A percentile compares a stretch with the other conserved stretches of the same genome.
Evolutionary conservation across 148 eudicot genomes (phyloP).

Genomic region (Rheum nobile): DNA sequence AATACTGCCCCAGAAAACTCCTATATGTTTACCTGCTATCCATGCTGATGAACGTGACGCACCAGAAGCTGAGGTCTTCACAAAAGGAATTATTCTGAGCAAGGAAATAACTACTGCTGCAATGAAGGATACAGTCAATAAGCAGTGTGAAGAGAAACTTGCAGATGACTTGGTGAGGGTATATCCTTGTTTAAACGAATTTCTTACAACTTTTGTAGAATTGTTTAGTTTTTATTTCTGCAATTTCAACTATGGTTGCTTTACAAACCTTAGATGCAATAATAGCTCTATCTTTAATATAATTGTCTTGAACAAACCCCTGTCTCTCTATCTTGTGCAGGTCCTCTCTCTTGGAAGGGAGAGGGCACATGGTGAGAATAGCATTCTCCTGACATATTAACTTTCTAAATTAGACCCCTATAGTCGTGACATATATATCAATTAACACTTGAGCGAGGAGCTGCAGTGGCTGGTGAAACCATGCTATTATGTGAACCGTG

Average conservation of each 20-base stretch:
- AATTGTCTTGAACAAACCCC: background rate
- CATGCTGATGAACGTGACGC: slow-evolving; percentile 24
- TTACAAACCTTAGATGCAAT: background rate
- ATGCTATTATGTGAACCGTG: background rate
- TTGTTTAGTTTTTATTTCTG: background rate
- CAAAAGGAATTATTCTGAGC: slow-evolving; percentile 12
- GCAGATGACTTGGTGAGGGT: slow-evolving; percentile 31
- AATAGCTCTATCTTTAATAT: background rate
- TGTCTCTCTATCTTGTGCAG: background rate
- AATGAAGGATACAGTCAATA: slow-evolving; percentile 19
- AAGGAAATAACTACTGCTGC: background rate
- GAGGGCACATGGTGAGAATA: background rate
- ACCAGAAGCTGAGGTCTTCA: slow-evolving; percentile 17
- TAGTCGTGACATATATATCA: no score
- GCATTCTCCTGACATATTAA: background rate
- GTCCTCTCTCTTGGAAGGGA: background rate
- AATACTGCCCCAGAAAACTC: slow-evolving; percentile 17
- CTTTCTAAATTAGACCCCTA: background rate
- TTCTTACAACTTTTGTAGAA: background rate
- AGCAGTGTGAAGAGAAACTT: slow-evolving; percentile 32
- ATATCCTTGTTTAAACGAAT: background rate
- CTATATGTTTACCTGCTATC: slow-evolving; percentile 19
- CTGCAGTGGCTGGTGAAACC: background rate
- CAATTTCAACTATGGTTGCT: background rate
- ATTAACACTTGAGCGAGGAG: background rate